Evolutionary conservation across 2,329 filamentous ascomycete species (phyloP).

Genomic region (Apiospora sp.): DNA sequence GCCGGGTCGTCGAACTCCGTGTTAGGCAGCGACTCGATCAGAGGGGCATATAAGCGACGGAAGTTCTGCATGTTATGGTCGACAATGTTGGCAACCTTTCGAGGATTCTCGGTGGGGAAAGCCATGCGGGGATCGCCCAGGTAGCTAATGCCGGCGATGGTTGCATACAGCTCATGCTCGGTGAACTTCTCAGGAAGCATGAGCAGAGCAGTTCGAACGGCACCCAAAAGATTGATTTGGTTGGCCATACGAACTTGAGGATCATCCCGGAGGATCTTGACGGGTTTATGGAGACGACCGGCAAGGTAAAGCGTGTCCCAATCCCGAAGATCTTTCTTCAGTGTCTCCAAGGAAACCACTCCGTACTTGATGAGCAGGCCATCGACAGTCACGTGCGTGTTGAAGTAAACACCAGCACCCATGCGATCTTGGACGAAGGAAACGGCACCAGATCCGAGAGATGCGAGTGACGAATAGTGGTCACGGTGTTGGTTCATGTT

Average conservation of each 20-base stretch:
- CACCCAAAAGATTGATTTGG: constrained; percentile 93
- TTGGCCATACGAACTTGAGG: constrained; percentile 92
- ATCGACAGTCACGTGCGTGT: constrained; percentile 93
- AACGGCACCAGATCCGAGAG: constrained; percentile 84
- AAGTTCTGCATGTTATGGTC: constrained; percentile 91
- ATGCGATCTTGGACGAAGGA: constrained; percentile 85
- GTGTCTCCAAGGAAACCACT: constrained; percentile 90
- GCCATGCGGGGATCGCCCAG: constrained; percentile 96
- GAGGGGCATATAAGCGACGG: constrained; percentile 85
- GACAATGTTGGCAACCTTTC: constrained; percentile 95
- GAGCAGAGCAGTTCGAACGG: constrained; percentile 86
- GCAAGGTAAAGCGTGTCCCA: constrained; percentile 98
- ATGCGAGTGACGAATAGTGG: constrained; percentile 89
- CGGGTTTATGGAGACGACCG: constrained; percentile 93
- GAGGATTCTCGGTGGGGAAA: constrained; percentile 86
- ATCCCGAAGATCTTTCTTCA: constrained; percentile 84
- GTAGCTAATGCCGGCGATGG: constrained; percentile 92
- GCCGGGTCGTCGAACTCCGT: constrained; percentile 76
- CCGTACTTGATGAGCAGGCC: constrained; percentile 98
- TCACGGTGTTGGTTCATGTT: constrained; percentile 88
- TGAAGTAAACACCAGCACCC: constrained; percentile 97
- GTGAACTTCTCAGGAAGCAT: constrained; percentile 85
- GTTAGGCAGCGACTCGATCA: constrained; percentile 91
- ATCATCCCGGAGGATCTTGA: constrained; percentile 93
- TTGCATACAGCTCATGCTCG: constrained; percentile 86